These are phyloP conservation scores for Sarocladium brachiariae DNA, from an alignment of 2,329 filamentous ascomycete species.

Conservation along the genomic window DNA sequence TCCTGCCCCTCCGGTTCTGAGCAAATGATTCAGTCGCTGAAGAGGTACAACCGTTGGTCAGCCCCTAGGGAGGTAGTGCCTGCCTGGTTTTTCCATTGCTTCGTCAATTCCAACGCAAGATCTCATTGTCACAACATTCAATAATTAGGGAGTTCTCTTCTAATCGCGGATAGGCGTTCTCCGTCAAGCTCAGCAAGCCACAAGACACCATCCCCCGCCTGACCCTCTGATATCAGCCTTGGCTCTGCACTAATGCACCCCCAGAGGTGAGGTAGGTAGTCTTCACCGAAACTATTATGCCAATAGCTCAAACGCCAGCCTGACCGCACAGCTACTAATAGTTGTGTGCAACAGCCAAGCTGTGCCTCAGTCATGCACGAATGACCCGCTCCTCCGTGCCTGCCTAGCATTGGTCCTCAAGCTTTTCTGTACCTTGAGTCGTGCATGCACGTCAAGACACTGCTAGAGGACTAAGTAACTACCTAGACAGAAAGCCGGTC, in stretches of 20 bases:
- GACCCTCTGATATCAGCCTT: conserved; percentile 1
- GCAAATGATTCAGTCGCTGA: no score
- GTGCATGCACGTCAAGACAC: no score
- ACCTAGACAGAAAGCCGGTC: no score
- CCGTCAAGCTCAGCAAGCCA: neutral
- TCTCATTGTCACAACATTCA: no score
- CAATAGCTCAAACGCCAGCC: neutral
- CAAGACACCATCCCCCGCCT: conserved; percentile 1
- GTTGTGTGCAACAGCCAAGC: conserved; percentile 4
- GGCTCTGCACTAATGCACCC: neutral
- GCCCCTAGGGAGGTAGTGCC: neutral
- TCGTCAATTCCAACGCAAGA: neutral
- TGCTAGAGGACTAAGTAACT: no score
- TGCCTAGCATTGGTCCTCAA: no score
- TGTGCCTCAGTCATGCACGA: neutral
- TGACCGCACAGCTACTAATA: conserved; percentile 1
- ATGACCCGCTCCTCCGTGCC: no score
- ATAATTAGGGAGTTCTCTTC: no score
- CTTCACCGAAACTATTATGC: neutral
- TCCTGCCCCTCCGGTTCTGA: neutral
- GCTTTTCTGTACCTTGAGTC: no score
- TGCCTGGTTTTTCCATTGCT: neutral
- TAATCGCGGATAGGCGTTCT: no score
- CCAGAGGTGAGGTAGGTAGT: no score
- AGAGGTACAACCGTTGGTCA: no score